Conservation (phyloP, 2,329 filamentous ascomycete species). For the Pyrenochaeta sp. region DNA sequence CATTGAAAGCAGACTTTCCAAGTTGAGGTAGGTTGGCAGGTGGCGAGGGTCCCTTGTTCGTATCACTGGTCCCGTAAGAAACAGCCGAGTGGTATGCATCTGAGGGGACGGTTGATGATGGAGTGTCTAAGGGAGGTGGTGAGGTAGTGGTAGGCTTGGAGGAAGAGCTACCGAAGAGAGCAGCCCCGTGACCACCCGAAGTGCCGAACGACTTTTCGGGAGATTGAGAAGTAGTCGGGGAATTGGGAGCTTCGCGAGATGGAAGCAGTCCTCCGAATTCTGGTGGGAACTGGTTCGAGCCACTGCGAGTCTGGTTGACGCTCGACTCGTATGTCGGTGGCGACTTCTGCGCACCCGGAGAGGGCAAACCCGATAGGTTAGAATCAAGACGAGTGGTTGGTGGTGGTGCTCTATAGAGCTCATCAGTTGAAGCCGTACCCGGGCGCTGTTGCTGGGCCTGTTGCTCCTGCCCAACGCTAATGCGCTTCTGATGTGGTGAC, state of each 20-base stretch:
- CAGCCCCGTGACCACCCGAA: constrained; percentile 50
- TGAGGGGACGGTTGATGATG: constrained; percentile 51
- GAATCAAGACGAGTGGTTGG: constrained; percentile 48
- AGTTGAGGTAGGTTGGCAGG: constrained; percentile 45
- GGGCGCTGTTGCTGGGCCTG: constrained; percentile 37
- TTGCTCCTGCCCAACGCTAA: constrained; percentile 35
- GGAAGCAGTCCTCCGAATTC: constrained; percentile 66
- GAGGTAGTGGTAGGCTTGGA: constrained; percentile 48
- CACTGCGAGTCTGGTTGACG: constrained; percentile 43
- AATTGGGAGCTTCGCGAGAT: constrained; percentile 62
- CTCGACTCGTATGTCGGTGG: constrained; percentile 65
- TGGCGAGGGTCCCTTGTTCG: constrained; percentile 43
- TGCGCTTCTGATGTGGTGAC: constrained; percentile 50
- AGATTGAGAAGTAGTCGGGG: constrained; percentile 45
- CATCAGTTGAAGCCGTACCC: constrained; percentile 37
- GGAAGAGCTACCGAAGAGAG: constrained; percentile 49
- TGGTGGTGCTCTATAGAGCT: constrained; percentile 44
- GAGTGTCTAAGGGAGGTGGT: constrained; percentile 50
- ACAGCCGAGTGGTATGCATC: constrained; percentile 54
- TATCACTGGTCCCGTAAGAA: constrained; percentile 46
- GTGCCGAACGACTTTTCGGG: constrained; percentile 49
- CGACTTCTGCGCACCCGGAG: constrained; percentile 64
- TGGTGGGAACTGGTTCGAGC: constrained; percentile 59
- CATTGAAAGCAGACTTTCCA: constrained; percentile 68
- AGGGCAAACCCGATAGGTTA: constrained; percentile 56